Evolutionary conservation across 768 basidiomycete genomes (phyloP).

Genomic region (Tricholoma bakamatsutake): DNA sequence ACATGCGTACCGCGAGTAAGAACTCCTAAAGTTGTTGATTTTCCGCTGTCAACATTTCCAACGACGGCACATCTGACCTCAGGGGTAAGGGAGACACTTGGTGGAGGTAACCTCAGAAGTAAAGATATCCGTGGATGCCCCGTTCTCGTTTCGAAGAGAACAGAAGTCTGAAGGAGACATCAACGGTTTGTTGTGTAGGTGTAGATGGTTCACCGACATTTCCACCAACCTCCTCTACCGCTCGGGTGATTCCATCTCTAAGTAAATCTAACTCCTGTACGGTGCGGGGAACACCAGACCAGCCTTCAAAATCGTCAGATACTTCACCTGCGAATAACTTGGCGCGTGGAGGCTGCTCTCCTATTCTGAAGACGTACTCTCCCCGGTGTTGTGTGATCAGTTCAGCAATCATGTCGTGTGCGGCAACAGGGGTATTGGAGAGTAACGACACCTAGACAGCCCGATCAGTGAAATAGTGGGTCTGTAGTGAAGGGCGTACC

Average conservation of each 20-base stretch:
- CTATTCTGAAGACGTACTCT: slow-evolving; percentile 73
- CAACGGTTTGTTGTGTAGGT: background rate
- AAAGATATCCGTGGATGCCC: slow-evolving; percentile 52
- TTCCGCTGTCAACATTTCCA: slow-evolving; percentile 92
- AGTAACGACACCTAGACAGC: slow-evolving; percentile 37
- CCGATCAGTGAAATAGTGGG: background rate
- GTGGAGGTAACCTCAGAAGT: slow-evolving; percentile 70
- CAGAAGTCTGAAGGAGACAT: slow-evolving; percentile 39
- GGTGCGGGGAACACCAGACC: slow-evolving; percentile 49
- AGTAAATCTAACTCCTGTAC: slow-evolving; percentile 47
- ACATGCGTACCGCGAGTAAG: slow-evolving; percentile 74
- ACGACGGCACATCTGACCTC: slow-evolving; percentile 96
- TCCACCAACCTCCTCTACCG: slow-evolving; percentile 74
- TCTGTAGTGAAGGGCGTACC: slow-evolving; percentile 25
- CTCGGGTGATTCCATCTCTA: slow-evolving; percentile 34
- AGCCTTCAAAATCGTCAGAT: slow-evolving; percentile 40
- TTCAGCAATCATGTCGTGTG: slow-evolving; percentile 59
- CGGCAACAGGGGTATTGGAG: slow-evolving; percentile 35
- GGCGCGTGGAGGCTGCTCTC: slow-evolving; percentile 54
- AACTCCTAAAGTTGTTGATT: slow-evolving; percentile 92
- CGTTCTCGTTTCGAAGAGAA: slow-evolving; percentile 42
- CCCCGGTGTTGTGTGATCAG: slow-evolving; percentile 64
- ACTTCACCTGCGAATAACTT: slow-evolving; percentile 52
- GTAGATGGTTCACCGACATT: slow-evolving; percentile 40
- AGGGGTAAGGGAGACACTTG: slow-evolving; percentile 69